These are phyloP conservation scores for Nicotiana knightiana DNA, from an alignment of 257 asterid species.

Conservation along the genomic window DNA sequence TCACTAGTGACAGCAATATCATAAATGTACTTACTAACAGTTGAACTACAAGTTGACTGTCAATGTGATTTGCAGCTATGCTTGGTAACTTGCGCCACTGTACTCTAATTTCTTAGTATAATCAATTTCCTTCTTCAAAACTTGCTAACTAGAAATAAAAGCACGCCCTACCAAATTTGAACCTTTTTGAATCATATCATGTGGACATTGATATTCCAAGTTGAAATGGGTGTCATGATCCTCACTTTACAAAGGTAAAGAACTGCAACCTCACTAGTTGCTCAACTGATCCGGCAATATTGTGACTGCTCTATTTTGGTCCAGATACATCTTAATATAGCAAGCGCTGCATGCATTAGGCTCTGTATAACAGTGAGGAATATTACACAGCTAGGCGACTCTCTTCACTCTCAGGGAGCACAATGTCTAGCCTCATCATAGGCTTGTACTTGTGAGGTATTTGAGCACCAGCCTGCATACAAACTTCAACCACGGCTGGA, in stretches of 20 bases:
- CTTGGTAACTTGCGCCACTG: not conserved
- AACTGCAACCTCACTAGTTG: not conserved
- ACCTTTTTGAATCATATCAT: not conserved
- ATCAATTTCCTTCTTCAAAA: not conserved
- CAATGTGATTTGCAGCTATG: not conserved
- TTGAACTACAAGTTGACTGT: not conserved
- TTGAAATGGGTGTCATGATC: not conserved
- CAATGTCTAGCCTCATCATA: constrained; percentile 88
- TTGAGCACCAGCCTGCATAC: constrained; percentile 86
- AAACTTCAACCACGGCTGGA: constrained; percentile 79
- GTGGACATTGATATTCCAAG: not conserved
- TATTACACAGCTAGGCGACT: constrained; percentile 57
- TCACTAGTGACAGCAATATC: not conserved
- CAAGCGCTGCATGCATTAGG: not conserved
- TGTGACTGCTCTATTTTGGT: not conserved
- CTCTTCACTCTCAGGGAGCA: constrained; percentile 68
- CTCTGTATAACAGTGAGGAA: not conserved
- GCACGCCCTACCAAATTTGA: not conserved
- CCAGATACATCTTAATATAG: not conserved
- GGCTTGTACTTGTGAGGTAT: constrained; percentile 65
- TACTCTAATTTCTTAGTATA: not conserved
- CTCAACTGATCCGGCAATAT: not conserved
- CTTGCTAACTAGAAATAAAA: not conserved
- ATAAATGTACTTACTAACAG: not conserved
- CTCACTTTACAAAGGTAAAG: not conserved